Base-by-base conservation (phyloP, 768 basidiomycete species). In the Russula griseocarnosa region DNA sequence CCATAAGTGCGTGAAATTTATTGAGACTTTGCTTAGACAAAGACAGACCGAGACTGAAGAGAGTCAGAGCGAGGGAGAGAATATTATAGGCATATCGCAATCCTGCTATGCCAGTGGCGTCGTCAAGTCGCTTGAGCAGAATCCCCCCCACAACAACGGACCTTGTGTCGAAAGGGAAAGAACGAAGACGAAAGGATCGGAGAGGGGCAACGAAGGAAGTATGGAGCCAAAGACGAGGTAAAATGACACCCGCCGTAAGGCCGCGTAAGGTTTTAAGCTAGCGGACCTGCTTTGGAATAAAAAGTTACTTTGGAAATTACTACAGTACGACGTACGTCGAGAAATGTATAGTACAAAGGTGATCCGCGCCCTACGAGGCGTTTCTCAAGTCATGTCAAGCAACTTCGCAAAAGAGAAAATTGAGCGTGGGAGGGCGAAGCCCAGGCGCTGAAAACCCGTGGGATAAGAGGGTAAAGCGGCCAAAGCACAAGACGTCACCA, bases 221-320 rank as follows among this genome's bases (percentile, higher is more conserved):
- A 6, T 36, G 7, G n/a, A 10, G 28, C 47, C 46, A 40, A 36
- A 47, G 34, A 3, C 2, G 32, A 28, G 10, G 32, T 22, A 30
- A 59, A 49, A 38, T 16, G 16, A 38, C 20, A 20, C 34, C 22
- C 46, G 22, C 20, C 20, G 42, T 40, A 30, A 59, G 14, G 46
- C n/a, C n/a, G n/a, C n/a, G n/a, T n/a, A n/a, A n/a, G n/a, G n/a
- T n/a, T 49, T 42, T 22, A 42, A 26, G 22, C 20, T 54, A 34
- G 52, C 52, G 28, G 26, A n/a, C 52, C 49, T 42, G 58, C 16
- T 32, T 32, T 30, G 44, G 62, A 64, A 59, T 46, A 64, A 64
- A 24, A 55, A 30, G 51, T 47, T 30, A 22, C 10, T 22, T 36
- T 32, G 50, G 50, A 14, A 14, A 57, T 7, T 53, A 54, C 54